These are phyloP conservation scores for Tillandsia fasciculata DNA, from an alignment of 176 grass and related monocot species.

Conservation along the genomic window DNA sequence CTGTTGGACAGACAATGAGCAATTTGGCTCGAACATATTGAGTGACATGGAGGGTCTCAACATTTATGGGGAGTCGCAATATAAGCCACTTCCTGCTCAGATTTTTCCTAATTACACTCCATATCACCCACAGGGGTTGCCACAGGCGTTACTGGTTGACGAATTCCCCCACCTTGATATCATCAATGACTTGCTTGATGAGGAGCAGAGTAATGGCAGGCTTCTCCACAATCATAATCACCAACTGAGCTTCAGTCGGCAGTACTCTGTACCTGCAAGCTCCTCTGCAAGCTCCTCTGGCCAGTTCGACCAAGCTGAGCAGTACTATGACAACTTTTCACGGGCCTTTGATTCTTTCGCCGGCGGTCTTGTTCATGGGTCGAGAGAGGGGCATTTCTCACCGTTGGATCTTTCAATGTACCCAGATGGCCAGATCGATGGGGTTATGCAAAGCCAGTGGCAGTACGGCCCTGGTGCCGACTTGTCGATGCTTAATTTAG, in stretches of 20 bases:
- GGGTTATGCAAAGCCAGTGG: slow-evolving; percentile 47
- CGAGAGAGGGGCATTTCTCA: slow-evolving; percentile 42
- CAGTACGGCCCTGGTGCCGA: slow-evolving; percentile 34
- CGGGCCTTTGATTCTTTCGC: slow-evolving; percentile 30
- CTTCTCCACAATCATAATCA: slow-evolving; percentile 13
- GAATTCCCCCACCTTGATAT: slow-evolving; percentile 99
- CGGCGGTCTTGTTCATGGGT: slow-evolving; percentile 14
- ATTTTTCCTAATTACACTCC: slow-evolving; percentile 41
- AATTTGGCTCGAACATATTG: slow-evolving; percentile 26
- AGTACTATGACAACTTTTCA: slow-evolving; percentile 22
- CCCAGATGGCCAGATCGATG: slow-evolving; percentile 45
- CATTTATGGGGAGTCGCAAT: slow-evolving; percentile 32
- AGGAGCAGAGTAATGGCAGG: slow-evolving; percentile 49
- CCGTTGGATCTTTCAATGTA: slow-evolving; percentile 51
- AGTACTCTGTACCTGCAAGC: slow-evolving; percentile 70
- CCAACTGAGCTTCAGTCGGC: slow-evolving; percentile 37
- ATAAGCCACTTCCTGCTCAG: slow-evolving; percentile 34
- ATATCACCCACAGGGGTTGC: slow-evolving; percentile 32
- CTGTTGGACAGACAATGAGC: slow-evolving; percentile 27
- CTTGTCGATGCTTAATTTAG: slow-evolving; percentile 28
- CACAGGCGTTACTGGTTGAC: slow-evolving; percentile 32
- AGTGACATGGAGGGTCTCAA: slow-evolving; percentile 45
- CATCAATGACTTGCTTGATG: slow-evolving; percentile 89
- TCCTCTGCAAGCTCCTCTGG: slow-evolving; percentile 35
- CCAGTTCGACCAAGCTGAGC: slow-evolving; percentile 37